Conservation (phyloP, 2,329 filamentous ascomycete genomes). For the Xylaria hypoxylon region DNA sequence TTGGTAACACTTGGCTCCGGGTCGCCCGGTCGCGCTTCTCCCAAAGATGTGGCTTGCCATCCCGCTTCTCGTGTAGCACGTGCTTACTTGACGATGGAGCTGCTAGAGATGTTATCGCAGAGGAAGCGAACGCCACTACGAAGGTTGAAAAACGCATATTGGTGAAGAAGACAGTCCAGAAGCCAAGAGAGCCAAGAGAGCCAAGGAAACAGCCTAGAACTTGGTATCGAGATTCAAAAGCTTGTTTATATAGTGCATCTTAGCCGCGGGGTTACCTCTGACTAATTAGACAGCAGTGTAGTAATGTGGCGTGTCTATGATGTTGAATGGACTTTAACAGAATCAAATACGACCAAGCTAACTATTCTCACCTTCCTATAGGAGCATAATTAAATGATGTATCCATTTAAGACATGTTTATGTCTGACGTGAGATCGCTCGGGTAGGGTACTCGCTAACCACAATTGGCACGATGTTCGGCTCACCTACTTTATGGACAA, state of each 20-base stretch:
- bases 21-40: slow-evolving; percentile 37
- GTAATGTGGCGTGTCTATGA: slow-evolving; percentile 2
- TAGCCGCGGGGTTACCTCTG: neutral
- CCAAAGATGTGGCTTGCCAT: slow-evolving; percentile 37
- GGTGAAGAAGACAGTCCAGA: slow-evolving; percentile 7
- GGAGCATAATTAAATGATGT: slow-evolving; percentile 1
- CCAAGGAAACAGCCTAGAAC: slow-evolving; percentile 22
- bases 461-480: neutral
- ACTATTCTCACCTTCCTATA: slow-evolving; percentile 12
- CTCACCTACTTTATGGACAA: no score
- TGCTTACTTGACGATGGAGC: slow-evolving; percentile 34
- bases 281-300: slow-evolving; percentile 6
- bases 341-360: slow-evolving; percentile 12
- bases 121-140: slow-evolving; percentile 29
- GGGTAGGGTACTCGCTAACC: neutral
- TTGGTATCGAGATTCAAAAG: slow-evolving; percentile 23
- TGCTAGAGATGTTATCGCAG: slow-evolving; percentile 26
- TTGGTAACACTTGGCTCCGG: slow-evolving; percentile 47
- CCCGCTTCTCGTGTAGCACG: slow-evolving; percentile 40
- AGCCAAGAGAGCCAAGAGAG: slow-evolving; percentile 33
- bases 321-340: neutral
- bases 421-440: slow-evolving; percentile 16
- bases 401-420: slow-evolving; percentile 1
- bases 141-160: slow-evolving; percentile 39
- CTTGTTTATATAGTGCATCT: slow-evolving; percentile 34